Evolutionary conservation across 371 early-diverging fungal species (phyloP), one percentile per base, ranked within the genome.

Genomic region (Mortierella sp.): DNA sequence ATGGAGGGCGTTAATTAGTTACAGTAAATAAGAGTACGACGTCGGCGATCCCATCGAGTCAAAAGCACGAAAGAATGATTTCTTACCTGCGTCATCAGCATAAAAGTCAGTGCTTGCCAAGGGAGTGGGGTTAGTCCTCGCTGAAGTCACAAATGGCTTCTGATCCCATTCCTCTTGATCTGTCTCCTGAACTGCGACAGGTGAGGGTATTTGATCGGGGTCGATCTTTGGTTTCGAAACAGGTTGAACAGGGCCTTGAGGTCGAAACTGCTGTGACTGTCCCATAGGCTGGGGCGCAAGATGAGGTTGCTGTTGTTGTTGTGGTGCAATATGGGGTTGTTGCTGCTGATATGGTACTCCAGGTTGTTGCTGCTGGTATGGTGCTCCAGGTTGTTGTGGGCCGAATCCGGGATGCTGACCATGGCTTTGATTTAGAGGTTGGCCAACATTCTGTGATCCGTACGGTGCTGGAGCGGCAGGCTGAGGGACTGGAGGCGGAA

Each of bases 171-270:
- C 61, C 16, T 85, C 85, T 75, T 96, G 96, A 82, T 98, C 96
- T 16, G 84, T 80, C 45, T 89, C 87, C 62, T 96, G 96, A 38
- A 95, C 94, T 32, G 89, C 88, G 3, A 96, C 89, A 19, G 97
- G 97, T 16, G 96, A 93, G 10, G 99, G 99, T 53, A 98, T 94
- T 68, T 96, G 95, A 83, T 95, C 92, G 1, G 98, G 97, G 79
- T 98, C 96, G 58, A 98, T 98, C 43, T 90, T 89, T 32, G 88
- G 87, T 58, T 90, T 75, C 24, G 76, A 63, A 33, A 41, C 76
- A 28, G 83, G 65, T 50, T 77, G 83, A 19, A 67, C 52, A 13
- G 71, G 83, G 13, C 58, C 59, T 32, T 70, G 70, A 16, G 83
- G 78, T 59, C 72, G 66, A 47, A 67, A 74, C 52, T 70, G 74